Percentiles rank a stretch among this genome's conserved stretches.
Evolutionary conservation across 768 basidiomycete genomes (phyloP).

Genomic region (Pulveroboletus sp.): DNA sequence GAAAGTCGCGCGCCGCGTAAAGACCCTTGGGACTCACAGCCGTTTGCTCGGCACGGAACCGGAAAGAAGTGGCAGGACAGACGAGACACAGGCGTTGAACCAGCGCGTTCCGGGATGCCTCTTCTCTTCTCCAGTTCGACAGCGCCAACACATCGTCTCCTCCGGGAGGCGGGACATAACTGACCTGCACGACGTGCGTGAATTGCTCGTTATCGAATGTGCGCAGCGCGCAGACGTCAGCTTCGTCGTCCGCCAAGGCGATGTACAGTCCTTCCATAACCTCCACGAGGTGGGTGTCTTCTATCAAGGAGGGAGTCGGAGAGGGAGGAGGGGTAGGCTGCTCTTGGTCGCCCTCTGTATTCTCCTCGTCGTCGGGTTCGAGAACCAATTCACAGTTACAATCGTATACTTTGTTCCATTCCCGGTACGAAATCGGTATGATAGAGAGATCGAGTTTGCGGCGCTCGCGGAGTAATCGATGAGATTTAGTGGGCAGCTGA

Average conservation of each 20-base stretch:
- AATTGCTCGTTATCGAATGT: slow-evolving; percentile 10
- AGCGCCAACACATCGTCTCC: not conserved
- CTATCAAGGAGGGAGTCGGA: not conserved
- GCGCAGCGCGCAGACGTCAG: slow-evolving; percentile 5
- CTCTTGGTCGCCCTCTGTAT: not conserved
- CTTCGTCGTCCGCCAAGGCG: slow-evolving; percentile 14
- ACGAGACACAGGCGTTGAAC: not conserved
- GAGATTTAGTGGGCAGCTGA: not conserved
- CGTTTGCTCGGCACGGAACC: slow-evolving; percentile 3
- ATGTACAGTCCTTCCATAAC: slow-evolving; percentile 15
- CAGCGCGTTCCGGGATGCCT: not conserved
- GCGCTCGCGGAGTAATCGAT: slow-evolving; percentile 9
- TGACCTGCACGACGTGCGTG: slow-evolving; percentile 20
- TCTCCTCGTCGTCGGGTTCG: slow-evolving; percentile 1
- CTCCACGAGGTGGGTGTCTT: slow-evolving; percentile 7
- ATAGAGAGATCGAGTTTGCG: slow-evolving; percentile 5
- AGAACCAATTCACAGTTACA: not conserved
- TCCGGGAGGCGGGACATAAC: not conserved
- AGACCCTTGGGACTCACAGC: slow-evolving; percentile 34
- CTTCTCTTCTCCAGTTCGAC: not conserved
- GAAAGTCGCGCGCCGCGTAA: slow-evolving; percentile 39
- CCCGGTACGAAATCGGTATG: slow-evolving; percentile 5
- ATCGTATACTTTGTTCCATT: not conserved
- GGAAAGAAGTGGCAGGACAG: not conserved
- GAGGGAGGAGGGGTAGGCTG: not conserved